Evolutionary conservation across 257 asterid species (phyloP), one percentile per base, ranked within the genome.

Genomic region (Thymus mandschuricus): DNA sequence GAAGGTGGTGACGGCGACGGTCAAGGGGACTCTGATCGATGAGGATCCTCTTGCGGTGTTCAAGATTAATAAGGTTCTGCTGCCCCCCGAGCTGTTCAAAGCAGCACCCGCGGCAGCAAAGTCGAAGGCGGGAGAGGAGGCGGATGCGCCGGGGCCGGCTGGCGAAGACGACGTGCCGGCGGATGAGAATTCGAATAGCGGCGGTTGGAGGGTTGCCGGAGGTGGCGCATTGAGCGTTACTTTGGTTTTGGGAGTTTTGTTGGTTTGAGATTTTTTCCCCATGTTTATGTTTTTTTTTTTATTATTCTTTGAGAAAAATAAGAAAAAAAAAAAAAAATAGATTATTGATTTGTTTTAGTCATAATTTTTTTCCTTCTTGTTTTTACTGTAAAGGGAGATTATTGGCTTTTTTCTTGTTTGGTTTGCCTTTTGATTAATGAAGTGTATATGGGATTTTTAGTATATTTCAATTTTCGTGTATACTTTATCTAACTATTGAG

Each of bases 31-130:
- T 0, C 41, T 92, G 68, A 79, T 90, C 38, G 98, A 92, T 4
- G 83, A 79, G n/a, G n/a, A n/a, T n/a, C n/a, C n/a, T n/a, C n/a
- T n/a, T n/a, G n/a, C n/a, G n/a, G n/a, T n/a, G n/a, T 13, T 30
- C 67, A 86, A 87, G 64, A 48, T 90, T 60, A 95, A 92, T 30
- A 80, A 79, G 64, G 89, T 92, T 64, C 50, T 92, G 78, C 71
- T 75, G 74, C 98, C 98, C 1, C 76, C 66, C 41, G 87, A 92
- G 76, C 68, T 92, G 66, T 92, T 85, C 79, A 92, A 92, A 82
- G 86, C 81, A 1, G 91, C 79, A 31, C n/a, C n/a, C n/a, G 73
- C 83, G 41, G 79, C 89, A 4, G 54, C 79, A 0, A 81, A 79
- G 68, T 76, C 81, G 11, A 60, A 15, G 52, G 56, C 65, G 13